A percentile compares a stretch with the other conserved stretches of the same genome.
Conservation (phyloP, 2,329 filamentous ascomycete genomes). For the Sporothrix humicola region DNA sequence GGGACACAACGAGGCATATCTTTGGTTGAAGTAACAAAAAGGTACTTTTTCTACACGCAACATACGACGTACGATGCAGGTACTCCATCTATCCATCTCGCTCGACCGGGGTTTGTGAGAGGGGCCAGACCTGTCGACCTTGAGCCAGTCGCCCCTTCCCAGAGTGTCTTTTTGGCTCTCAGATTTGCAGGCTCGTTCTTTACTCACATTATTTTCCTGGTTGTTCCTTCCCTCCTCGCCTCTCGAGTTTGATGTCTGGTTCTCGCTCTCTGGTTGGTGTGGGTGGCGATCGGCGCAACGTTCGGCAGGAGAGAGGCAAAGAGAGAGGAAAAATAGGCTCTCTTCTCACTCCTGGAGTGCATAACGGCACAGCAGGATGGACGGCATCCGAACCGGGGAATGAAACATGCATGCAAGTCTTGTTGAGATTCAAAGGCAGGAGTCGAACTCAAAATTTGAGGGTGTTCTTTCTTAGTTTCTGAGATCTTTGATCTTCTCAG, state of each 20-base stretch:
- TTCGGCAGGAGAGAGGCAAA: constrained; percentile 14
- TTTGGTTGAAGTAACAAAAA: neutral
- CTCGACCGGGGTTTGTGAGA: neutral
- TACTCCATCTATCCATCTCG: neutral
- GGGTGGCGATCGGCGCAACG: constrained; percentile 28
- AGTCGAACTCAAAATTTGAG: too few species aligned
- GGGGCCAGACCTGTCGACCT: neutral
- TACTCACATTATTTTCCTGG: too few species aligned
- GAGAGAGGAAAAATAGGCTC: too few species aligned
- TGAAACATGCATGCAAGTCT: constrained; percentile 6
- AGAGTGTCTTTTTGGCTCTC: neutral
- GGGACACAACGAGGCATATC: neutral
- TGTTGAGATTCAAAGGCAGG: too few species aligned
- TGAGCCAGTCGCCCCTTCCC: too few species aligned
- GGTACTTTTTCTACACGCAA: constrained; percentile 4
- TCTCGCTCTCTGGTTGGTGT: neutral
- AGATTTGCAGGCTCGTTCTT: neutral
- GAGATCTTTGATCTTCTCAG: too few species aligned
- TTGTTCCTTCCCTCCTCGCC: too few species aligned
- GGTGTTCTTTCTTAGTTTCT: too few species aligned
- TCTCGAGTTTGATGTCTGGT: neutral
- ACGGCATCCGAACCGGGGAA: constrained; percentile 25
- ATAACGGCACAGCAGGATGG: neutral
- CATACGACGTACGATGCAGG: constrained; percentile 13
- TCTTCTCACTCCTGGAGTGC: neutral